Conservation (phyloP, 2,329 filamentous ascomycete species). For the Cytospora chrysosperma region DNA sequence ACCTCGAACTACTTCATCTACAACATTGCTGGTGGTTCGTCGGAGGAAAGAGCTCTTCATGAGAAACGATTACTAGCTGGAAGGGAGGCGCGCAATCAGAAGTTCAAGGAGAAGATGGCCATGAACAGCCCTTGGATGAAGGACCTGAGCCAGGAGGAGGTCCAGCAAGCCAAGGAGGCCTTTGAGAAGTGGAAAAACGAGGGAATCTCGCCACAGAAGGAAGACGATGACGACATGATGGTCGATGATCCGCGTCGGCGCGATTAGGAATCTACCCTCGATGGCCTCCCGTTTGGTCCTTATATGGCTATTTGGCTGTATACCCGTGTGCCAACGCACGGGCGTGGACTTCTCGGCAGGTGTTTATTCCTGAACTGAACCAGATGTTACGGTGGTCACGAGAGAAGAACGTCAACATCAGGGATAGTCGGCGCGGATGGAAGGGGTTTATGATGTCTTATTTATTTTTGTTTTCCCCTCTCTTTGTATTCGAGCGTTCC, state of each 20-base stretch:
- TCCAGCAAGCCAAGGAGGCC: constrained; percentile 70
- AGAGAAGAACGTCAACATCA: not conserved
- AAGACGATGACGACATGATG: constrained; percentile 8
- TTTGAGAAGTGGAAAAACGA: constrained; percentile 55
- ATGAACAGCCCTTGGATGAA: constrained; percentile 79
- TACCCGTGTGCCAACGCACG: not conserved
- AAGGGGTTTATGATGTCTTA: not conserved
- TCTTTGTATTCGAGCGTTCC: not conserved
- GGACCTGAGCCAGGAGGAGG: constrained; percentile 73
- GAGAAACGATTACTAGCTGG: constrained; percentile 41
- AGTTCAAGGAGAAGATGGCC: constrained; percentile 74
- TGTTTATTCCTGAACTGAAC: not conserved
- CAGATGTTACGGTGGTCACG: not conserved
- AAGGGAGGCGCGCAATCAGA: constrained; percentile 43
- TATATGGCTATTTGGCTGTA: no score
- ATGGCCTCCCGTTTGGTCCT: not conserved
- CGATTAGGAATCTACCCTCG: not conserved
- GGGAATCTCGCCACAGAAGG: constrained; percentile 32
- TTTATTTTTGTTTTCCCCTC: not conserved
- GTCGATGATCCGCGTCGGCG: not conserved
- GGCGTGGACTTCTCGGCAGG: not conserved
- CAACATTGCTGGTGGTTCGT: constrained; percentile 65
- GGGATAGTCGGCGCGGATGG: not conserved
- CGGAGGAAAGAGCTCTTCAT: constrained; percentile 63
- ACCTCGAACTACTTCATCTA: constrained; percentile 72